Base-by-base conservation (phyloP, 2,329 filamentous ascomycete genomes). In the Cladosporium cucumerinum region DNA sequence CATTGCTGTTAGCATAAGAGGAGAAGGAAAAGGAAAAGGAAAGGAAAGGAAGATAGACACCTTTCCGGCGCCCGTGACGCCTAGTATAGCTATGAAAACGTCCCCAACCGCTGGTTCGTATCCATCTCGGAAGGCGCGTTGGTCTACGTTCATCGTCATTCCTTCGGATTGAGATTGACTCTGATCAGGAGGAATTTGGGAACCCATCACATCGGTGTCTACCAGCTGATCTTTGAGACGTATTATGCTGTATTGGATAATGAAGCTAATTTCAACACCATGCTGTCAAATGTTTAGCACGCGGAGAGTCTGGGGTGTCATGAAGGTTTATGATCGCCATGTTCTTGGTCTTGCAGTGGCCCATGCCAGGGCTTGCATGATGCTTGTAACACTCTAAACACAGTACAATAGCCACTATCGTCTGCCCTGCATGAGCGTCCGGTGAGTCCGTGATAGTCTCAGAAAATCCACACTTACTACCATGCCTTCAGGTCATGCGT, bases 11-110 rank as follows among this genome's bases (percentile, higher is more conserved):
- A 36, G 34, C 11, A 36, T 11, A 16, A 36, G 34, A 36, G 34
- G 34, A 2, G 5, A 36, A 36, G 2, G 14, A 5, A 16, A 16
- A 36, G 34, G 11, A 16, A 36, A 36, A 1, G 14, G 14, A 16
- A 16, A 36, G 34, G 7, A 28, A 23, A 16, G 5, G 4, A 28
- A 28, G 18, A 5, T 12, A 23, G 7, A 16, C 26, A 16, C 26
- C 49, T 52, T 81, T 1, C 79, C 79, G 0, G 74, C 68, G 0
- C 79, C 79, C 0, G 79, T 81, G 34, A 78, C 68, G 1, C 79
- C 79, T 73, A 80, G 77, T 0, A 81, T 74, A 1, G 77, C 78
- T 39, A 79, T 78, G 43, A 64, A 64, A 1, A 58, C 54, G 51
- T 64, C 64, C 16, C 46, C 46, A 2, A 39, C 54, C 23, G 39